Evolutionary conservation across 345 rosid species (phyloP).

Genomic region (Corchorus capsularis): DNA sequence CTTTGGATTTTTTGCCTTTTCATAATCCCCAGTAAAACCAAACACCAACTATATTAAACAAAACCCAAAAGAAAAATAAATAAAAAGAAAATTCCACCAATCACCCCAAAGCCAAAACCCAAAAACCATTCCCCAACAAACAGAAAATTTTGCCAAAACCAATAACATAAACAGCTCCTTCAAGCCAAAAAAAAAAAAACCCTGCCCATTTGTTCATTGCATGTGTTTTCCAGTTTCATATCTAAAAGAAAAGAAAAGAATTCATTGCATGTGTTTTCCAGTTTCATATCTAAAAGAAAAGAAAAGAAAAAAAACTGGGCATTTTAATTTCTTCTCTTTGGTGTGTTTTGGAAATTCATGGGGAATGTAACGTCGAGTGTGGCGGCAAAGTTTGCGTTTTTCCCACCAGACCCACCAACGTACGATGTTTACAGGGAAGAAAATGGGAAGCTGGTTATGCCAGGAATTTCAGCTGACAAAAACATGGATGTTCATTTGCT

Average conservation of each 20-base stretch:
- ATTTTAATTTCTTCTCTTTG: background rate
- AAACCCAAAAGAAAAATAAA: background rate
- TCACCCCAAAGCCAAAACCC: constrained; percentile 11
- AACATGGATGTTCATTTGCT: constrained; percentile 80
- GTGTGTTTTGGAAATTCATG: constrained; percentile 39
- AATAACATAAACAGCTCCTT: background rate
- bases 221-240: constrained; percentile 16
- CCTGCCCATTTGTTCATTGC: constrained; percentile 16
- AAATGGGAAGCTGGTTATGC: constrained; percentile 60
- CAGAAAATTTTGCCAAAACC: background rate
- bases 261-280: constrained; percentile 21
- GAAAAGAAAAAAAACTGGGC: background rate
- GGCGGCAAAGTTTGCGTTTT: constrained; percentile 97
- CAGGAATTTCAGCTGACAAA: constrained; percentile 77
- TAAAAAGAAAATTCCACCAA: background rate
- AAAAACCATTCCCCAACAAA: background rate
- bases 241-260: background rate
- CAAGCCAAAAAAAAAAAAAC: background rate
- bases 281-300: constrained; percentile 10
- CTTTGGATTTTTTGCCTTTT: constrained; percentile 28
- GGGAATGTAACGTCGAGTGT: constrained; percentile 93
- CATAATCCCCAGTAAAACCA: constrained; percentile 25
- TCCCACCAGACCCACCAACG: constrained; percentile 96
- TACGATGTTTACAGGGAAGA: constrained; percentile 62
- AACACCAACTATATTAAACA: background rate